These are phyloP conservation scores for Xanthoparmelia taractica DNA, from an alignment of 495 filamentous ascomycete species.

Conservation along the genomic window DNA sequence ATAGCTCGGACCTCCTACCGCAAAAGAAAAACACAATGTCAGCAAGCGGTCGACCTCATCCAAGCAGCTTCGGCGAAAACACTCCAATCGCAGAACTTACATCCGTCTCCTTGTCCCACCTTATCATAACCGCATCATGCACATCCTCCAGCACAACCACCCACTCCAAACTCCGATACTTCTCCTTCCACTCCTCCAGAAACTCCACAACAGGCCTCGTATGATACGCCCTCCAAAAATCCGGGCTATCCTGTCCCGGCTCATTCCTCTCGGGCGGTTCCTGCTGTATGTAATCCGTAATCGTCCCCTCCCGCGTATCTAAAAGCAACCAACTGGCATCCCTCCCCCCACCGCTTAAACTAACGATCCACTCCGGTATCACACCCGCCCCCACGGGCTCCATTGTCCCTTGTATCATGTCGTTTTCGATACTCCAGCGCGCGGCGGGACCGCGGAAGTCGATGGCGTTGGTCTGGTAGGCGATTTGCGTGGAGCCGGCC, in stretches of 20 bases:
- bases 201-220: conserved; percentile 17
- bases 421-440: conserved; percentile 18
- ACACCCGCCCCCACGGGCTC: conserved; percentile 20
- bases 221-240: conserved; percentile 21
- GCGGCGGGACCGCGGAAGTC: conserved; percentile 17
- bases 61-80: neutral
- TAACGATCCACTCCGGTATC: conserved; percentile 19
- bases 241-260: conserved; percentile 18
- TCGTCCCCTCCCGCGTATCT: conserved; percentile 20
- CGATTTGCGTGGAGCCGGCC: conserved; percentile 18
- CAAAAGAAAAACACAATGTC: conserved; percentile 12
- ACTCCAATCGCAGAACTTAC: conserved; percentile 15
- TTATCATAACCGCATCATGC: conserved; percentile 19
- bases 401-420: conserved; percentile 16
- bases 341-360: conserved; percentile 19
- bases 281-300: conserved; percentile 22
- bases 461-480: conserved; percentile 16
- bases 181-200: conserved; percentile 21
- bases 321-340: conserved; percentile 20
- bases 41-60: conserved; percentile 9
- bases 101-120: conserved; percentile 16
- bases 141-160: conserved; percentile 15
- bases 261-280: conserved; percentile 16
- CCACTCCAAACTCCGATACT: conserved; percentile 20
- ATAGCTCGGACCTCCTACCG: conserved; percentile 19